These are phyloP conservation scores for Septoria linicola DNA, from an alignment of 2,329 filamentous ascomycete species.

Conservation along the genomic window DNA sequence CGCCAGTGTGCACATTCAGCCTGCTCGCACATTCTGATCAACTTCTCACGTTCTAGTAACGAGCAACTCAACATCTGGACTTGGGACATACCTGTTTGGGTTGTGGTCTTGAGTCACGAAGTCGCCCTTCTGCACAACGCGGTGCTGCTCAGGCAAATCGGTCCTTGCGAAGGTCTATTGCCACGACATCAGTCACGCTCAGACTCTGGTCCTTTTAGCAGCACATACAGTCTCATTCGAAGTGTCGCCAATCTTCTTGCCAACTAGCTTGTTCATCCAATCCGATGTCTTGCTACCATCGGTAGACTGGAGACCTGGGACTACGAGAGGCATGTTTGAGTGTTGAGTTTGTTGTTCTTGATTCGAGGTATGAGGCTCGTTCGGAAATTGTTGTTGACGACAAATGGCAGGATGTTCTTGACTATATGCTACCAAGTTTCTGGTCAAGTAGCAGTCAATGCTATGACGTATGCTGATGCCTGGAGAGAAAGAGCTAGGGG, in stretches of 20 bases:
- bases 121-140: constrained; percentile 48
- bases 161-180: constrained; percentile 52
- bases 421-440: no score
- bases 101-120: constrained; percentile 51
- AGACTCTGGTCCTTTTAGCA: background rate
- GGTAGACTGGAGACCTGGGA: constrained; percentile 47
- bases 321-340: constrained; percentile 55
- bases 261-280: constrained; percentile 51
- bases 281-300: constrained; percentile 42
- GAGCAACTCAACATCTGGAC: no score
- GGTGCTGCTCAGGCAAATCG: constrained; percentile 50
- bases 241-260: constrained; percentile 52
- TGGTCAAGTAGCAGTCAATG: no score
- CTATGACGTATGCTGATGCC: constrained; percentile 8
- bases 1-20: constrained; percentile 51
- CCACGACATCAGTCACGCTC: background rate
- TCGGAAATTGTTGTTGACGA: no score
- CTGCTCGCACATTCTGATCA: constrained; percentile 24
- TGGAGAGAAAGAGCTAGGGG: constrained; percentile 1
- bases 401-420: no score
- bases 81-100: constrained; percentile 42
- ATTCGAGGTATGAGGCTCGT: no score
- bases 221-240: constrained; percentile 46
- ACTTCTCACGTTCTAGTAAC: background rate
- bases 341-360: constrained; percentile 8